These are phyloP conservation scores for Glycyrrhiza uralensis DNA, from an alignment of 306 rosid species.

Conservation along the genomic window DNA sequence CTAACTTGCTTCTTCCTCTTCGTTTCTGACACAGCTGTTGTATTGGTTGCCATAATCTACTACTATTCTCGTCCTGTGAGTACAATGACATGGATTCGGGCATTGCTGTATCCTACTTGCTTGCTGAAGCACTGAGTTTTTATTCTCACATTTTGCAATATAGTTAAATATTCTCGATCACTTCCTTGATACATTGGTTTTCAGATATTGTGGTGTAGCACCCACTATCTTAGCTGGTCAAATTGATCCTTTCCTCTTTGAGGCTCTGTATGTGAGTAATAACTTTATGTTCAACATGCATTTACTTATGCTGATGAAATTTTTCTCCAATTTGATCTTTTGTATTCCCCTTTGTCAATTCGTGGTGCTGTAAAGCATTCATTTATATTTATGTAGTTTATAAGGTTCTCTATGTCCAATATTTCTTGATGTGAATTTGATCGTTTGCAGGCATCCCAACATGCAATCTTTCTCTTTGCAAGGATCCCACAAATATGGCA, in stretches of 20 bases:
- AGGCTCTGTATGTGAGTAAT: slow-evolving; percentile 88
- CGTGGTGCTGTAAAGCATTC: not conserved
- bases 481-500: slow-evolving; percentile 96
- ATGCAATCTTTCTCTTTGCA: slow-evolving; percentile 85
- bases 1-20: slow-evolving; percentile 35
- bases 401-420: not conserved
- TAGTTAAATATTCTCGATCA: slow-evolving; percentile 10
- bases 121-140: slow-evolving; percentile 21
- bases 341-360: not conserved
- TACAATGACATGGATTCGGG: slow-evolving; percentile 64
- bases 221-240: slow-evolving; percentile 89
- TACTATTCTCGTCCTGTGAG: slow-evolving; percentile 79
- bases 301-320: slow-evolving; percentile 3
- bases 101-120: slow-evolving; percentile 82
- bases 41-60: slow-evolving; percentile 83
- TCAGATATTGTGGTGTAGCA: slow-evolving; percentile 88
- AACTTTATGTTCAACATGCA: not conserved
- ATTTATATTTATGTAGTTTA: not conserved
- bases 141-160: slow-evolving; percentile 15
- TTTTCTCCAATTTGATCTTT: not conserved
- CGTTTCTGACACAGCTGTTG: slow-evolving; percentile 56
- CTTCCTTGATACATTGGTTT: slow-evolving; percentile 61
- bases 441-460: slow-evolving; percentile 83
- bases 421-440: slow-evolving; percentile 33
- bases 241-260: slow-evolving; percentile 83